These are phyloP conservation scores for Tuber indicum DNA, from an alignment of 495 filamentous ascomycete genomes.

Conservation along the genomic window DNA sequence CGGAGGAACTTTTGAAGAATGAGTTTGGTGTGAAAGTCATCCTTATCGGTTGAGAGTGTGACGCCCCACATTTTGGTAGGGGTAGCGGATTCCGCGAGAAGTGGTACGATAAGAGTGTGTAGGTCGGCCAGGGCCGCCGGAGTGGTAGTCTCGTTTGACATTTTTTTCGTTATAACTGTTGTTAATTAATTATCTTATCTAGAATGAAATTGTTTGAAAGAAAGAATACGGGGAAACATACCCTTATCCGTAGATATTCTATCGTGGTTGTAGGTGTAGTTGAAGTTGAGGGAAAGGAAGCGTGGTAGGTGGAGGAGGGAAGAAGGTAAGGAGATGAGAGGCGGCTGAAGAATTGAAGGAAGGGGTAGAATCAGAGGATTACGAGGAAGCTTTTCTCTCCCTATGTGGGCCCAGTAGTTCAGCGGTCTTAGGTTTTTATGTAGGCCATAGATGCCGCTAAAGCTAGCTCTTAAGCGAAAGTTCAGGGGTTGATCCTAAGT, in stretches of 20 bases:
- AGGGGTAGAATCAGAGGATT: not conserved
- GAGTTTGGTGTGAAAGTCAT: slow-evolving; percentile 65
- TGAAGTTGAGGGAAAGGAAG: not conserved
- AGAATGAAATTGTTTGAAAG: not conserved
- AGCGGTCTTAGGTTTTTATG: not conserved
- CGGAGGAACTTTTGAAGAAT: slow-evolving; percentile 87
- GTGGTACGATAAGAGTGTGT: slow-evolving; percentile 32
- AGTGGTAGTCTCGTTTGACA: not conserved
- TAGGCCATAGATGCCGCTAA: not conserved
- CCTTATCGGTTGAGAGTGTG: slow-evolving; percentile 47
- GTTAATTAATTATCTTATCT: not conserved
- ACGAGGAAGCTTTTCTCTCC: not conserved
- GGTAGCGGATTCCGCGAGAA: slow-evolving; percentile 47
- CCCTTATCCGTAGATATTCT: not conserved
- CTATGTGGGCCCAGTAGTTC: not conserved
- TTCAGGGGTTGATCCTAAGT: not conserved
- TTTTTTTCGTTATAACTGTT: not conserved
- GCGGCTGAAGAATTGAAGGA: not conserved
- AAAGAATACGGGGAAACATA: not conserved
- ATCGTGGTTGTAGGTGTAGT: too few species aligned
- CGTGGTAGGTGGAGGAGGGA: not conserved
- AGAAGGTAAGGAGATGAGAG: not conserved
- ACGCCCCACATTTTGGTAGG: slow-evolving; percentile 79
- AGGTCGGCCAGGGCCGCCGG: slow-evolving; percentile 17
- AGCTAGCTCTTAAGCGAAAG: slow-evolving; percentile 1